A percentile compares a stretch with the other conserved stretches of the same genome.
Evolutionary conservation across 164 flowering plant species (phyloP).

Genomic region (Berberis vulgaris): DNA sequence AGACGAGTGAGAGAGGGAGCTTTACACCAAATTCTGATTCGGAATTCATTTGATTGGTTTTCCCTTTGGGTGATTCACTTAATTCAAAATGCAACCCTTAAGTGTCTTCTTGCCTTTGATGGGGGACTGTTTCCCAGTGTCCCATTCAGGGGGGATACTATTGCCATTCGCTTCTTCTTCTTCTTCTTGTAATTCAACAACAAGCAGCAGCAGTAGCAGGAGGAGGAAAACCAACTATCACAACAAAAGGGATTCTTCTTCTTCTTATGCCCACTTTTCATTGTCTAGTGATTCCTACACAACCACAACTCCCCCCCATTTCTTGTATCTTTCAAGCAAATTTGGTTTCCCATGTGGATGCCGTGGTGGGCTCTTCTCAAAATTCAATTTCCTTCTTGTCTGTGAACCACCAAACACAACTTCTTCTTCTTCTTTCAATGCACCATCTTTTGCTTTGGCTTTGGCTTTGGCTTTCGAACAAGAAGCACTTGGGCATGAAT

Average conservation of each 20-base stretch:
- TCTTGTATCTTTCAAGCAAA: background rate
- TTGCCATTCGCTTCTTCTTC: constrained; percentile 14
- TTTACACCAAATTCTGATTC: too few relatives aligned
- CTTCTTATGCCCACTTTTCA: constrained; percentile 9
- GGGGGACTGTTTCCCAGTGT: constrained; percentile 23
- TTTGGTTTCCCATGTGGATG: background rate
- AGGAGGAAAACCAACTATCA: constrained; percentile 17
- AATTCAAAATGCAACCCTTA: constrained; percentile 45
- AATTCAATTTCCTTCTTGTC: background rate
- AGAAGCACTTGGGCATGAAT: constrained; percentile 25
- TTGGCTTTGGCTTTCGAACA: constrained; percentile 35
- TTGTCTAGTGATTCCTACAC: constrained; percentile 18
- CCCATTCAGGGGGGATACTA: constrained; percentile 17
- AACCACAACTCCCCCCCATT: background rate
- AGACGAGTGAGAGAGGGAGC: too few relatives aligned
- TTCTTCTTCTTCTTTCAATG: background rate
- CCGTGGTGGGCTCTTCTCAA: background rate
- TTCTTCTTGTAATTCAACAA: constrained; percentile 13
- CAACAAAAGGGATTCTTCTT: constrained; percentile 11
- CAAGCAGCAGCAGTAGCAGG: background rate
- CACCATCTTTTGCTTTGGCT: constrained; percentile 20
- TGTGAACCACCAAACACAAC: constrained; percentile 14
- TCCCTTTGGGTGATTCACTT: constrained; percentile 1
- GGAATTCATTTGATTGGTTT: constrained; percentile 3
- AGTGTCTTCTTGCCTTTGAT: constrained; percentile 29